Evolutionary conservation across 1,139 yeast genomes (phyloP).

Genomic region (Diutina mesorugosa): DNA sequence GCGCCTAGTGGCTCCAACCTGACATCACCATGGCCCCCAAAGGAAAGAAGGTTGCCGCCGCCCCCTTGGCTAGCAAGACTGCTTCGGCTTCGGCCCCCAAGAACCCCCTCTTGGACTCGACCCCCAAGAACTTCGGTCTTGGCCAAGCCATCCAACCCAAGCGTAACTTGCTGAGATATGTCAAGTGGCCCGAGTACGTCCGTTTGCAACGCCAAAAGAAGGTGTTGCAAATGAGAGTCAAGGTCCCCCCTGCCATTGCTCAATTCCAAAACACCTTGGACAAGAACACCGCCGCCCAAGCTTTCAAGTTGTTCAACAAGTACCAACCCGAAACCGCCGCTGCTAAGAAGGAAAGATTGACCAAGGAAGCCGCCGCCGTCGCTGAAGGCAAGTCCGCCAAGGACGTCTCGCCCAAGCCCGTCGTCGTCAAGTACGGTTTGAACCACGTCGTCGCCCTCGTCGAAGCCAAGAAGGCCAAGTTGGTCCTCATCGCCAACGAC

Average conservation of each 20-base stretch:
- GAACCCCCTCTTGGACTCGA: conserved; percentile 1
- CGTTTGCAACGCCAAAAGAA: conserved; percentile 19
- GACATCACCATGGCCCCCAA: conserved; percentile 2
- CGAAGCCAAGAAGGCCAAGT: conserved; percentile 88
- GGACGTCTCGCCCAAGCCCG: conserved; percentile 94
- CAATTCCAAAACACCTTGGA: conserved; percentile 93
- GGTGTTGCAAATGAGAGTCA: conserved; percentile 85
- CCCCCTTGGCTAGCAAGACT: not conserved
- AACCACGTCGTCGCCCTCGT: conserved; percentile 95
- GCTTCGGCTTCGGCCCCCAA: conserved; percentile 1
- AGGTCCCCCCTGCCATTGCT: conserved; percentile 97
- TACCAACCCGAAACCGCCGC: conserved; percentile 96
- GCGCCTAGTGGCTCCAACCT: not conserved
- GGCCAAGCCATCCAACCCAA: conserved; percentile 1
- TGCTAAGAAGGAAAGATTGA: conserved; percentile 97
- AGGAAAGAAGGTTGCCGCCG: conserved; percentile 15
- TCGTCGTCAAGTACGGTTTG: conserved; percentile 91
- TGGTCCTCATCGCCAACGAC: conserved; percentile 94
- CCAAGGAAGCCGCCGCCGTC: conserved; percentile 97
- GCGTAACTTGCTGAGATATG: not conserved
- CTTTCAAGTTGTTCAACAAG: conserved; percentile 94
- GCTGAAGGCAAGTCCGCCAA: conserved; percentile 95
- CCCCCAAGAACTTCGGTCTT: conserved; percentile 2
- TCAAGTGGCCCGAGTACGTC: conserved; percentile 2
- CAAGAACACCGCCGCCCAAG: conserved; percentile 96